Percentiles rank a stretch among this genome's conserved stretches.
phyloP scores from a whole-genome alignment of 176 grass and related monocot genomes.

The Panicum miliaceum region DNA sequence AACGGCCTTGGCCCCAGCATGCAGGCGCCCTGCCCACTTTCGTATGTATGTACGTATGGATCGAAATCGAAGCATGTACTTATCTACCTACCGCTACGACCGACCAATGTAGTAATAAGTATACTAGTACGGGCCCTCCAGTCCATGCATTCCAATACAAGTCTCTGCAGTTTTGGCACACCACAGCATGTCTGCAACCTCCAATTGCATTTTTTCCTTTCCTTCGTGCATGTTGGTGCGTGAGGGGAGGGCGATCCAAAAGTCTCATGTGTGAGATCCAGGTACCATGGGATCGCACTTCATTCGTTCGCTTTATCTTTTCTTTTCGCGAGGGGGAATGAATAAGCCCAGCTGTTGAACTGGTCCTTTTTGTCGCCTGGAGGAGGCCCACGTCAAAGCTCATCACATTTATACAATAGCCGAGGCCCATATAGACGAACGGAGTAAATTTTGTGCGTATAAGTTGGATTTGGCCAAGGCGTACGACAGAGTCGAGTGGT shows the following conservation, averaged over 20 bases:
- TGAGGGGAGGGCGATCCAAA: no score
- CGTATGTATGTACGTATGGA: constrained; percentile 17
- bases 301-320: neutral
- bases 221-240: neutral
- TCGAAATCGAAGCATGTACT: neutral
- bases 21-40: neutral
- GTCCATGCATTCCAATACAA: neutral
- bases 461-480: no score
- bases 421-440: neutral
- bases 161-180: constrained; percentile 13
- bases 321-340: neutral
- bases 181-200: neutral
- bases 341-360: constrained; percentile 9
- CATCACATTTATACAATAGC: neutral
- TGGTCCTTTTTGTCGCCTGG: neutral
- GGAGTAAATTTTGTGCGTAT: no score
- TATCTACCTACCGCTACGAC: constrained; percentile 2
- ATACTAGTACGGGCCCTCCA: constrained; percentile 2
- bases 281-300: no score
- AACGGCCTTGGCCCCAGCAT: neutral
- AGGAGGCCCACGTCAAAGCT: neutral
- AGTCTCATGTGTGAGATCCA: no score
- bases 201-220: no score
- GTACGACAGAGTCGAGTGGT: no score
- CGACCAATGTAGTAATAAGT: constrained; percentile 7